phyloP scores from a whole-genome alignment of 2,329 filamentous ascomycete species.

The Teratosphaeria pseudoeucalypti region DNA sequence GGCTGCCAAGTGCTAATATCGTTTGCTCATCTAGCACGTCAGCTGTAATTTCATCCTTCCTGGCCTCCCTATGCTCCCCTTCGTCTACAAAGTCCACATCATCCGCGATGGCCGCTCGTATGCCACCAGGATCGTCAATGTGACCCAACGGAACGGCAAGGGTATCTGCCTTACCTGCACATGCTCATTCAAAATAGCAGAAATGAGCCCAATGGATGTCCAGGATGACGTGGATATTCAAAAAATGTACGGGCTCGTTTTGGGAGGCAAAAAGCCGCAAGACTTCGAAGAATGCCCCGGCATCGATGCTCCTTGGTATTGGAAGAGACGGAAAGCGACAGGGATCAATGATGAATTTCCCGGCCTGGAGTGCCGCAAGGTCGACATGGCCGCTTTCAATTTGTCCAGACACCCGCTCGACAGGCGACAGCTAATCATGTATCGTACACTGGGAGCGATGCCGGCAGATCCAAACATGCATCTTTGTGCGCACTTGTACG shows the following conservation, averaged over 20 bases:
- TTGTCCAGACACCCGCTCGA: conserved; percentile 26
- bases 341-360: conserved; percentile 32
- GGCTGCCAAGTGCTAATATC: conserved; percentile 6
- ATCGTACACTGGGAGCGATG: conserved; percentile 33
- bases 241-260: conserved; percentile 24
- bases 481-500: conserved; percentile 47
- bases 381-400: conserved; percentile 44
- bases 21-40: conserved; percentile 32
- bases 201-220: conserved; percentile 22
- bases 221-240: conserved; percentile 29
- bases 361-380: conserved; percentile 41
- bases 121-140: conserved; percentile 42
- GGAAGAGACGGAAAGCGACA: conserved; percentile 24
- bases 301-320: conserved; percentile 28
- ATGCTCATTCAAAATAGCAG: conserved; percentile 42
- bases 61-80: conserved; percentile 31
- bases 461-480: conserved; percentile 41
- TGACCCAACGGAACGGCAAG: conserved; percentile 36
- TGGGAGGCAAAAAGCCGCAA: conserved; percentile 24
- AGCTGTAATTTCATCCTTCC: conserved; percentile 43
- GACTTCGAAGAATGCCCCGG: conserved; percentile 26
- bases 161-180: conserved; percentile 43
- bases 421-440: conserved; percentile 34
- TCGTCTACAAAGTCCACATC: conserved; percentile 41
- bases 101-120: conserved; percentile 41